Evolutionary conservation across 2,329 filamentous ascomycete genomes (phyloP).

Genomic region (Calonectria multiphialidica): DNA sequence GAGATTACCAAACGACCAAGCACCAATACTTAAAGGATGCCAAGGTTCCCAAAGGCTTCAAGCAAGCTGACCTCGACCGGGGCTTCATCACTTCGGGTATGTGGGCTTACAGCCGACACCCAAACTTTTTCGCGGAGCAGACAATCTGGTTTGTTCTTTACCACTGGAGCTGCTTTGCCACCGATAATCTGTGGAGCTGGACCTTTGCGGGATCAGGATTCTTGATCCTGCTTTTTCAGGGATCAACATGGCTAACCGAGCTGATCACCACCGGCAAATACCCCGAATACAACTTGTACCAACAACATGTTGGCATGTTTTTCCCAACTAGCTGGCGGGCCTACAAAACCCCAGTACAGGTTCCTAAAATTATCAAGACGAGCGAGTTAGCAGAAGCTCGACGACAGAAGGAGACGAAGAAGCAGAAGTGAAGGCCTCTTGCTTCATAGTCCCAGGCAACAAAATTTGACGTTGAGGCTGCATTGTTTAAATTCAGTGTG

Average conservation of each 20-base stretch:
- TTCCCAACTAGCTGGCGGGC: constrained; percentile 69
- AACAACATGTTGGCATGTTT: constrained; percentile 85
- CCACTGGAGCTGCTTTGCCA: constrained; percentile 85
- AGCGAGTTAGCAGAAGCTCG: constrained; percentile 63
- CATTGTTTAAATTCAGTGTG: not conserved
- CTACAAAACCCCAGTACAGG: constrained; percentile 55
- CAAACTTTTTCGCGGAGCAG: constrained; percentile 95
- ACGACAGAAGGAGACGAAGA: constrained; percentile 55
- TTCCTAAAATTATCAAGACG: constrained; percentile 62
- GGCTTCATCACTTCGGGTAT: constrained; percentile 89
- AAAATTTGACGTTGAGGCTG: not conserved
- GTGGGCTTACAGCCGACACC: constrained; percentile 90
- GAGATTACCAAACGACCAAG: constrained; percentile 87
- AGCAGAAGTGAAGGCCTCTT: constrained; percentile 33
- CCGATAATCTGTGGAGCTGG: constrained; percentile 82
- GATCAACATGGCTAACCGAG: constrained; percentile 90
- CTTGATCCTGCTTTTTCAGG: constrained; percentile 87
- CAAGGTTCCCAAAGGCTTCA: constrained; percentile 74
- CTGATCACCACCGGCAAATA: constrained; percentile 85
- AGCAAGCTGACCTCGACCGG: constrained; percentile 83
- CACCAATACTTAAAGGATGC: constrained; percentile 78
- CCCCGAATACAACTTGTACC: constrained; percentile 87
- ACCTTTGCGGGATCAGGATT: constrained; percentile 75
- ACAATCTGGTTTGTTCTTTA: constrained; percentile 90
- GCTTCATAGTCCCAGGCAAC: not conserved